Base-by-base conservation (phyloP, 2,329 filamentous ascomycete genomes). In the Waltergamsia citrina region DNA sequence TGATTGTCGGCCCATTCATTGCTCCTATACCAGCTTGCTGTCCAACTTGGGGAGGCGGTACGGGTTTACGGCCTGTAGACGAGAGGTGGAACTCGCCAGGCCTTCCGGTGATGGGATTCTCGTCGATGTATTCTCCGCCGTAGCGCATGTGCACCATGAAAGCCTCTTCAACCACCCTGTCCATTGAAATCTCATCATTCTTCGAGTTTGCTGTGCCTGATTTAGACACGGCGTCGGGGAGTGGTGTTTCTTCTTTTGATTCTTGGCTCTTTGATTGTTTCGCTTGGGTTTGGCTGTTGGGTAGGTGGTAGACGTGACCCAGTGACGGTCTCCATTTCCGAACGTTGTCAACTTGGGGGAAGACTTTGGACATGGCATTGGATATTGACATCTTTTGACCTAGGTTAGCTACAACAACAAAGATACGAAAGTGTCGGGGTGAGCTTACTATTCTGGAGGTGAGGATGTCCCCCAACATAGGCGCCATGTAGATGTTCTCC, bases 401-500 rank as follows among this genome's bases (percentile, higher is more conserved):
- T 22, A 15, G 24, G 25, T 20, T 14, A 31, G 14, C 29, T 21
- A 21, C 23, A n/a, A 9, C n/a, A n/a, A n/a, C n/a, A n/a, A n/a
- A n/a, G n/a, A n/a, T n/a, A n/a, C n/a, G n/a, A n/a, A n/a, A n/a
- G 9, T 25, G 23, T 25, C n/a, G 16, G 8, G 19, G 19, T 11
- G 21, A 2, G 41, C 64, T 29, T 52, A 79, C 75, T 43, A 80
- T 67, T 44, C 74, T 60, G 32, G 69, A 70, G 30, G 66, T 68
- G 10, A 82, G 48, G 7, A 81, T 65, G 45, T 80, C 74, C 3
- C 65, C 68, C 17, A 81, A 45, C 2, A 67, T 69, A 3, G 78
- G 76, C 7, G 78, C 76, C 67, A 76, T 75, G 49, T 80, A 81
- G 4, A 82, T 71, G 34, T 80, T 76, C 43, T 78, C 73, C 1